Evolutionary conservation across 2,329 filamentous ascomycete species (phyloP).

Genomic region (Fusarium setosum): DNA sequence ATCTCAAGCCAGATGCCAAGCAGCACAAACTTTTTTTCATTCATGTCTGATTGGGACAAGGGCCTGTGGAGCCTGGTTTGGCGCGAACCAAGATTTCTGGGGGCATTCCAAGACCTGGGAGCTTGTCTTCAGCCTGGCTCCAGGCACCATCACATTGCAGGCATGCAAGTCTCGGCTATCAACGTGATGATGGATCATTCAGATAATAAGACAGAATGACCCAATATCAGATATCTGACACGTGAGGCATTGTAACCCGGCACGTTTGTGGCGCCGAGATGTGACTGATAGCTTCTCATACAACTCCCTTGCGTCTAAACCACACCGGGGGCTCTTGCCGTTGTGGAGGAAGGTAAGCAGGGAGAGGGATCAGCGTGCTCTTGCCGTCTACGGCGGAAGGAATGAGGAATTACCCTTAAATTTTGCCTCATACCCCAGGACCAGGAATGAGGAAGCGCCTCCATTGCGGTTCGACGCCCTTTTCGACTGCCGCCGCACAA

Average conservation of each 20-base stretch:
- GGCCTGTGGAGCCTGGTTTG: not conserved
- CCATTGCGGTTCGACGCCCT: not conserved
- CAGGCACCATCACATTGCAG: not conserved
- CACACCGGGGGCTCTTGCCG: not conserved
- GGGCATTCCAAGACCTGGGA: constrained; percentile 21
- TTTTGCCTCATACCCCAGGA: not conserved
- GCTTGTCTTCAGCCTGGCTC: not conserved
- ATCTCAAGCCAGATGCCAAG: not conserved
- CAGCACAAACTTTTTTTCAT: not conserved
- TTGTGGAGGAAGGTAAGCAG: constrained; percentile 8
- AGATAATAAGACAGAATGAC: constrained; percentile 1
- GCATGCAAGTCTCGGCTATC: constrained; percentile 32
- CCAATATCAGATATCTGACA: not conserved
- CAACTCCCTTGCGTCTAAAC: constrained; percentile 19
- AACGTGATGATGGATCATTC: constrained; percentile 21
- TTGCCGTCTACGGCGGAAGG: not conserved
- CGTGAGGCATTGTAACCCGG: too few species aligned
- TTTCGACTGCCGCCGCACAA: not conserved
- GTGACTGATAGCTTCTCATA: not conserved
- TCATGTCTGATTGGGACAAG: not conserved
- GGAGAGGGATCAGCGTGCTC: constrained; percentile 6
- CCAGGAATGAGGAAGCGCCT: constrained; percentile 19
- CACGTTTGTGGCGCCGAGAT: not conserved
- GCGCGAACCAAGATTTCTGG: constrained; percentile 2
- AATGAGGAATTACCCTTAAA: not conserved